These are phyloP conservation scores for Pisolithus microcarpus DNA, from an alignment of 768 basidiomycete genomes.

Conservation along the genomic window DNA sequence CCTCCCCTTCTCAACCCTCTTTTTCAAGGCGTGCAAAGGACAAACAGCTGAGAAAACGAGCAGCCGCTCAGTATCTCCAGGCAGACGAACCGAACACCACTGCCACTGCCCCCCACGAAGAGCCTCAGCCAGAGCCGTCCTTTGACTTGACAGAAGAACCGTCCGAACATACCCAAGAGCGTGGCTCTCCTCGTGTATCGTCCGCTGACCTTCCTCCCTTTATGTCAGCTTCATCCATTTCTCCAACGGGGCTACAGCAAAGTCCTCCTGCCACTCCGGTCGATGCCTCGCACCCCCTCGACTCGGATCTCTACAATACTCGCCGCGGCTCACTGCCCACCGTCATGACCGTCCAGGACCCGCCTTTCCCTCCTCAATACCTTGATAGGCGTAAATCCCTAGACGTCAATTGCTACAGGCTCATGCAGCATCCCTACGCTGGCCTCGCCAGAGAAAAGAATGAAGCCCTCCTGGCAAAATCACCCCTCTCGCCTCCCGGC, in stretches of 20 bases:
- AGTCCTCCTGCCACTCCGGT: conserved; percentile 28
- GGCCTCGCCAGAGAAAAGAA: conserved; percentile 28
- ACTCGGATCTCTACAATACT: conserved; percentile 29
- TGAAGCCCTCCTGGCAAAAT: conserved; percentile 27
- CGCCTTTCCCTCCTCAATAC: conserved; percentile 28
- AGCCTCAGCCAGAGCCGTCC: conserved; percentile 28
- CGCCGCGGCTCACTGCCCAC: conserved; percentile 54
- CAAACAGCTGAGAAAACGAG: conserved; percentile 59
- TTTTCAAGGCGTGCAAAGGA: conserved; percentile 70
- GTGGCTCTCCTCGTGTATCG: neutral
- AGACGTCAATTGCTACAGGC: conserved; percentile 42
- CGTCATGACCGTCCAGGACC: conserved; percentile 24
- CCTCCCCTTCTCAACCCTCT: conserved; percentile 9
- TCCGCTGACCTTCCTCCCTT: conserved; percentile 11
- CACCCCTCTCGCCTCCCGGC: conserved; percentile 27
- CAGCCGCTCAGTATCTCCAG: conserved; percentile 17
- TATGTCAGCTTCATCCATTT: conserved; percentile 2
- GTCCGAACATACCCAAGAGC: conserved; percentile 17
- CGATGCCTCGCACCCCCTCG: conserved; percentile 17
- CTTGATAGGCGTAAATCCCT: conserved; percentile 31
- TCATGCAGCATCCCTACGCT: conserved; percentile 40
- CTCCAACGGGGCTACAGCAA: conserved; percentile 19
- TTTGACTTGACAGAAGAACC: conserved; percentile 34
- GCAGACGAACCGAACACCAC: conserved; percentile 10
- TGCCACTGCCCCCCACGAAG: conserved; percentile 13